phyloP scores from a whole-genome alignment of 2,329 filamentous ascomycete species.

The Diaporthe sp. region DNA sequence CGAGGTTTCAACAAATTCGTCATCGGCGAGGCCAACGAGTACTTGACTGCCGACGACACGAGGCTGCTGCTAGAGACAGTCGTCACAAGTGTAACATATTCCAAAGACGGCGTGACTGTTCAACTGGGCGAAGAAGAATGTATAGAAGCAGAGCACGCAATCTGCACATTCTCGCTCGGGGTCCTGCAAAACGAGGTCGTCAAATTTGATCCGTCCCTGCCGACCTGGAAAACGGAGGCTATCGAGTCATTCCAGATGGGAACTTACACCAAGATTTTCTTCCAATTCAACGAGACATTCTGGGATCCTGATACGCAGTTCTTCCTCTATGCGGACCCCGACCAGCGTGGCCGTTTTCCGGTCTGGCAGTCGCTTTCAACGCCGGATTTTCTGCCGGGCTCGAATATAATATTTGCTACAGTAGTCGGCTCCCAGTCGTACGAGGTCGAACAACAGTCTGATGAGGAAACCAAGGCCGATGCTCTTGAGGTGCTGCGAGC shows the following conservation, averaged over 20 bases:
- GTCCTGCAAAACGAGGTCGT: neutral
- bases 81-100: neutral
- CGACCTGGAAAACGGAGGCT: neutral
- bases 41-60: neutral
- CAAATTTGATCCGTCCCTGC: neutral
- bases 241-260: neutral
- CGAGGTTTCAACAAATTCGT: neutral
- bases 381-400: neutral
- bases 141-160: neutral
- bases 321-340: neutral
- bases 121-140: neutral
- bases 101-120: neutral
- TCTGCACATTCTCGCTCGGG: neutral
- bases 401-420: neutral
- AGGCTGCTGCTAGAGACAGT: neutral
- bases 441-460: neutral
- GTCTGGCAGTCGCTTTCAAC: constrained; percentile 1
- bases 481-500: neutral
- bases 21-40: neutral
- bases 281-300: neutral
- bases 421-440: neutral
- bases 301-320: neutral
- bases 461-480: neutral
- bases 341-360: neutral
- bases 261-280: neutral